phyloP scores from a whole-genome alignment of 2,329 filamentous ascomycete species.

The Pseudocercospora crystallina region DNA sequence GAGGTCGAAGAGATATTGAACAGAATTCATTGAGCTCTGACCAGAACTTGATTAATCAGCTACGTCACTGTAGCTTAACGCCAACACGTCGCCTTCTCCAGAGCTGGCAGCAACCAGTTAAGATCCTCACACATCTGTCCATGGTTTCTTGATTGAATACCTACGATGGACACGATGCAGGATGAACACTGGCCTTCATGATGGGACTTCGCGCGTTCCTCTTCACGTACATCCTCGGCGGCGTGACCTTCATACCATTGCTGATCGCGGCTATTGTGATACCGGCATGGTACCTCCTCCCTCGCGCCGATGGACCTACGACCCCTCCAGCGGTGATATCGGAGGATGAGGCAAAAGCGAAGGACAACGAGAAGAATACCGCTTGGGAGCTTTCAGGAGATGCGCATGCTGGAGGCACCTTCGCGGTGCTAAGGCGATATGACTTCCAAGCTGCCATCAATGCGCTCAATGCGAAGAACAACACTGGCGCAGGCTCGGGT shows the following conservation, averaged over 20 bases:
- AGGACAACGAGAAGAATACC: slow-evolving; percentile 7
- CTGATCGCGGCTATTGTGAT: slow-evolving; percentile 60
- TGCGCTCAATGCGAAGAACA: slow-evolving; percentile 28
- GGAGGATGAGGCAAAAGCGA: slow-evolving; percentile 12
- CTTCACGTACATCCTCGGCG: slow-evolving; percentile 78
- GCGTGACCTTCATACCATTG: slow-evolving; percentile 82
- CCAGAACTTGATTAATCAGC: no score
- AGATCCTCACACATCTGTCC: background rate
- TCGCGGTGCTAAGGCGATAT: slow-evolving; percentile 34
- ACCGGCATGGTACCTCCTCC: slow-evolving; percentile 67
- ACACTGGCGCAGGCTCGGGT: slow-evolving; percentile 3
- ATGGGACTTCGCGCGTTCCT: slow-evolving; percentile 58
- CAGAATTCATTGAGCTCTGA: no score
- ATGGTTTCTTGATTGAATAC: background rate
- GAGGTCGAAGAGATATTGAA: no score
- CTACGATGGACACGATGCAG: no score
- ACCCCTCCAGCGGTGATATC: slow-evolving; percentile 5
- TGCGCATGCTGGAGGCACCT: slow-evolving; percentile 31
- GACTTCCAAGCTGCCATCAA: slow-evolving; percentile 32
- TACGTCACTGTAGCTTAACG: no score
- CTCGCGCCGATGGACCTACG: slow-evolving; percentile 7
- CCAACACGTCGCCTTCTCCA: slow-evolving; percentile 2
- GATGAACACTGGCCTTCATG: slow-evolving; percentile 8
- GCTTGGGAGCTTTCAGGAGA: slow-evolving; percentile 15
- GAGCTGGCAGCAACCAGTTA: background rate